Evolutionary conservation across 257 asterid genomes (phyloP).

Genomic region (Verbena officinalis): DNA sequence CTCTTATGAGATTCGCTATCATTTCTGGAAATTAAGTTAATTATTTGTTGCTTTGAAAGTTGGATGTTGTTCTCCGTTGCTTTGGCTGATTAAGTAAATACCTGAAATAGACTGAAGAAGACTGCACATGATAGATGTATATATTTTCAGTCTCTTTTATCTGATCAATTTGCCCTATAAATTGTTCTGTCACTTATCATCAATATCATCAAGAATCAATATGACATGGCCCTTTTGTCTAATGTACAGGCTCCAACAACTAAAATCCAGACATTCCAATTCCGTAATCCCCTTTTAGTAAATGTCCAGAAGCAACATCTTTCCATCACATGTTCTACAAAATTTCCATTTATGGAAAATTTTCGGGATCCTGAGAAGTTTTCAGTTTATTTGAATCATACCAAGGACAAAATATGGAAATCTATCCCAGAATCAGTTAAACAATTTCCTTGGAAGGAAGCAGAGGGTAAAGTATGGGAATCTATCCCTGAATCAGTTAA

Average conservation of each 20-base stretch:
- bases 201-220: slow-evolving; percentile 10
- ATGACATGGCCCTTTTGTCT: slow-evolving; percentile 10
- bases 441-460: slow-evolving; percentile 64
- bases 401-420: slow-evolving; percentile 41
- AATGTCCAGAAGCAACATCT: slow-evolving; percentile 21
- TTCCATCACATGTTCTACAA: slow-evolving; percentile 41
- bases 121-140: not conserved
- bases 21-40: not conserved
- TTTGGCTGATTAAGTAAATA: slow-evolving; percentile 5
- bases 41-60: not conserved
- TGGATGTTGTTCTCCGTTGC: not conserved
- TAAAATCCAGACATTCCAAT: slow-evolving; percentile 26
- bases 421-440: slow-evolving; percentile 49
- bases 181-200: not conserved
- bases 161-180: not conserved
- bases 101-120: not conserved
- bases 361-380: slow-evolving; percentile 40
- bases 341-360: slow-evolving; percentile 38
- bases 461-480: slow-evolving; percentile 47
- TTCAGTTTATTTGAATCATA: slow-evolving; percentile 29
- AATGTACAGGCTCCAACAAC: slow-evolving; percentile 38
- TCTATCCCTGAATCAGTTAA: slow-evolving; percentile 49
- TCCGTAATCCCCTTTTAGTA: slow-evolving; percentile 22
- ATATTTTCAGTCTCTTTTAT: not conserved
- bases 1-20: not conserved